Conservation (phyloP, 176 grass and related monocot species). For the Aegilops longissima region DNA sequence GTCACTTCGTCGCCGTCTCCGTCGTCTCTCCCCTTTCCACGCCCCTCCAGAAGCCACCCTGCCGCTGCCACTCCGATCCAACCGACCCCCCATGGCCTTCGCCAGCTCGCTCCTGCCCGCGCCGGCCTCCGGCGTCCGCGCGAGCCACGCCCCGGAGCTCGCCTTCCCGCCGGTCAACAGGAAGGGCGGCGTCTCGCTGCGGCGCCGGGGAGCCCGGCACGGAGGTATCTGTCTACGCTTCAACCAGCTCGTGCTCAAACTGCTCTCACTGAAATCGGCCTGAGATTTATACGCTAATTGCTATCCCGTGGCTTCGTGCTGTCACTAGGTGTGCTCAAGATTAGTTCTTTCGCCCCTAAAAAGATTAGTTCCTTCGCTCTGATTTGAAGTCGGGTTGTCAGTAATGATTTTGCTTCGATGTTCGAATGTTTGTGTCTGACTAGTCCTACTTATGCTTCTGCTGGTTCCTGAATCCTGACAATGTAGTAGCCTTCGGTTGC, state of each 20-base stretch:
- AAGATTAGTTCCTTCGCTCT: neutral
- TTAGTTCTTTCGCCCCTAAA: neutral
- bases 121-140: constrained; percentile 29
- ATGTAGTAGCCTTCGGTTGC: neutral
- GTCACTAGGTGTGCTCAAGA: neutral
- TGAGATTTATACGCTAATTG: neutral
- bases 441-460: neutral
- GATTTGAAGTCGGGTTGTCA: neutral
- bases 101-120: constrained; percentile 23
- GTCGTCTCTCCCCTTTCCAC: neutral
- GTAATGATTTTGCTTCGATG: neutral
- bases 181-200: constrained; percentile 23
- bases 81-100: constrained; percentile 34
- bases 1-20: constrained; percentile 21
- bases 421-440: neutral
- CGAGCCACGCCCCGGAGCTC: constrained; percentile 24
- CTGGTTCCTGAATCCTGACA: neutral
- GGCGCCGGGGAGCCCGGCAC: constrained; percentile 13
- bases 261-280: neutral
- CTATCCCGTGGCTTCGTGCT: neutral
- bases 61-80: neutral
- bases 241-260: neutral
- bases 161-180: constrained; percentile 25
- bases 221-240: constrained; percentile 30
- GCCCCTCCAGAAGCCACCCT: constrained; percentile 29